Evolutionary conservation across 75 land plant species (phyloP).

Genomic region (Larix kaempferi): DNA sequence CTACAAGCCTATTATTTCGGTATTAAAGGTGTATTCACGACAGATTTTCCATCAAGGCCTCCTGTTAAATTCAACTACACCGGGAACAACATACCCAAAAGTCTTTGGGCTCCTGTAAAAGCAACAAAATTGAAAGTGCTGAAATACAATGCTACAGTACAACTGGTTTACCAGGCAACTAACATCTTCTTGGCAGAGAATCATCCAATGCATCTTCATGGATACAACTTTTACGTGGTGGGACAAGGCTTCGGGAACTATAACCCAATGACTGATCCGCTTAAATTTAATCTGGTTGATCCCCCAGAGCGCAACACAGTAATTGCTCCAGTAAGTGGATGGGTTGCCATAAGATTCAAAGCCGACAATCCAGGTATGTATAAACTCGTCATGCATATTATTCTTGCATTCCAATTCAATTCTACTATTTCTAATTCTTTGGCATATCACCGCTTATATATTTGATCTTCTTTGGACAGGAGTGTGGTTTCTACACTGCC

Average conservation of each 20-base stretch:
- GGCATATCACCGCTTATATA: no score
- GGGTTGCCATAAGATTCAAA: no score
- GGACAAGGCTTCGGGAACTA: conserved; percentile 27
- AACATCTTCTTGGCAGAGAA: conserved; percentile 45
- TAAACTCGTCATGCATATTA: no score
- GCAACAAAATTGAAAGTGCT: conserved; percentile 48
- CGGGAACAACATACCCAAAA: conserved; percentile 39
- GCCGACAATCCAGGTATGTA: no score
- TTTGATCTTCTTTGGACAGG: no score
- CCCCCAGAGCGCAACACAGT: no score
- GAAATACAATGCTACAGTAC: conserved; percentile 54
- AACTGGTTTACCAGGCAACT: conserved; percentile 53
- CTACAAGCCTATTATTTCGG: conserved; percentile 44
- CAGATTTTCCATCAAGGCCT: conserved; percentile 29
- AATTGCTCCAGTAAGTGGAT: no score
- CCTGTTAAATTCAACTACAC: conserved; percentile 47
- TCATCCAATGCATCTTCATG: conserved; percentile 67
- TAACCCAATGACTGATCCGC: no score
- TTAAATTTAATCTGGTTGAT: no score
- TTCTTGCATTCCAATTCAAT: no score
- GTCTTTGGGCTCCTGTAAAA: conserved; percentile 17
- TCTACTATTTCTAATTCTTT: no score
- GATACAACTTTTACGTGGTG: conserved; percentile 56
- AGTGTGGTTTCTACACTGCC: no score
- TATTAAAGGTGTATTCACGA: conserved; percentile 28